These are phyloP conservation scores for Miscanthus sacchariflorus DNA, from an alignment of 202 grass and related monocot species.

Conservation along the genomic window DNA sequence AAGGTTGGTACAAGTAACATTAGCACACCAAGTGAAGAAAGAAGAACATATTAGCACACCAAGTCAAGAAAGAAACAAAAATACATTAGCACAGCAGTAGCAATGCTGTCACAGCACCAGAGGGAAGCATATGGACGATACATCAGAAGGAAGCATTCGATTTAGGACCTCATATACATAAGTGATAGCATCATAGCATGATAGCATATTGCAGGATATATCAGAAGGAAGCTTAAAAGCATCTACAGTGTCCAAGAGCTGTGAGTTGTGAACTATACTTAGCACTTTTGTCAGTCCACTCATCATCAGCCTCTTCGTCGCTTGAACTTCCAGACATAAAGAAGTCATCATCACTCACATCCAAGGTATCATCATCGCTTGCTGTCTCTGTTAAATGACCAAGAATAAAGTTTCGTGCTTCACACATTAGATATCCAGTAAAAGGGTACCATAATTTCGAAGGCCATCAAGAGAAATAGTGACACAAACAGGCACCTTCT, in stretches of 20 bases:
- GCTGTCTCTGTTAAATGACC: slow-evolving; percentile 75
- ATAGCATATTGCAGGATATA: slow-evolving; percentile 10
- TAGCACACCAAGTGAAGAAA: slow-evolving; percentile 7
- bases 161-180: not conserved
- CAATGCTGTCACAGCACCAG: not conserved
- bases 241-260: slow-evolving; percentile 3
- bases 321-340: slow-evolving; percentile 98
- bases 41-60: not conserved
- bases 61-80: not conserved
- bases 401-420: slow-evolving; percentile 41
- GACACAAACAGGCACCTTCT: slow-evolving; percentile 61
- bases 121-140: not conserved
- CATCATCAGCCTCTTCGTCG: slow-evolving; percentile 99
- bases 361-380: slow-evolving; percentile 92
- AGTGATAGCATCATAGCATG: not conserved
- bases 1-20: slow-evolving; percentile 49
- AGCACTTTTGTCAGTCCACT: slow-evolving; percentile 94
- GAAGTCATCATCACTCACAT: slow-evolving; percentile 95
- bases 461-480: slow-evolving; percentile 31
- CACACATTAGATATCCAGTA: slow-evolving; percentile 9
- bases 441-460: slow-evolving; percentile 20
- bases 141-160: not conserved
- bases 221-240: not conserved
- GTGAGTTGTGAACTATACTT: slow-evolving; percentile 66
- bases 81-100: not conserved